Base-by-base conservation (phyloP, 2,329 filamentous ascomycete species). In the Arthrobotrys pseudoclavata region DNA sequence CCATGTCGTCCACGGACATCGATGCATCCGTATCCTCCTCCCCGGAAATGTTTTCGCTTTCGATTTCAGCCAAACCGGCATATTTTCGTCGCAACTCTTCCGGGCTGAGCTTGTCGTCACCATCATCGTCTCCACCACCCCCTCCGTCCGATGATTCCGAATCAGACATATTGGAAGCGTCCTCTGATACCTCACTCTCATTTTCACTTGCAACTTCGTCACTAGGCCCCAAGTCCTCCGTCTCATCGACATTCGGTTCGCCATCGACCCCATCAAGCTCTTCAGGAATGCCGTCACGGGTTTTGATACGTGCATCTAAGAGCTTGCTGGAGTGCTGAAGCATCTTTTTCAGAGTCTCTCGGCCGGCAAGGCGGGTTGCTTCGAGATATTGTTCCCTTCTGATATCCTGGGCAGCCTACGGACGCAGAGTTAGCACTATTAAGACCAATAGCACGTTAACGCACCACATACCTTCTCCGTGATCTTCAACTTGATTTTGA, bases 1-100 rank as follows among this genome's bases (percentile, higher is more conserved):
- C 83, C 29, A 83, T 88, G 20, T 89, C 89, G 53, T 91, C 90
- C 47, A 89, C 88, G 0, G 87, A 88, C 1, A 87, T 89, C 29
- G 89, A 89, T 87, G 91, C 90, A 75, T 89, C 67, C 2, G 74
- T 69, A 9, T 84, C 84, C 2, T 83, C 81, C 5, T 83, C 84
- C 29, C 84, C 85, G 15, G 84, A 84, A 42, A 84, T 69, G 83
- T 85, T 48, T 31, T 55, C 45, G 31, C 47, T 68, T 3, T 71
- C 61, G 12, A 42, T 26, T 57, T 78, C 78, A n/a, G 57, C 57
- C 31, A 82, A 42, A 18, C 45, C 48, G 15, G 80, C 76, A 47
- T 82, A 82, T 57, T 82, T 82, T 7, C 75, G 79, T 50, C 72
- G 77, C 10, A 82, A 71, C 66, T 82, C 79, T 64, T 82, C 81